Conservation (phyloP, 345 rosid genomes). For the Erucastrum elatum region DNA sequence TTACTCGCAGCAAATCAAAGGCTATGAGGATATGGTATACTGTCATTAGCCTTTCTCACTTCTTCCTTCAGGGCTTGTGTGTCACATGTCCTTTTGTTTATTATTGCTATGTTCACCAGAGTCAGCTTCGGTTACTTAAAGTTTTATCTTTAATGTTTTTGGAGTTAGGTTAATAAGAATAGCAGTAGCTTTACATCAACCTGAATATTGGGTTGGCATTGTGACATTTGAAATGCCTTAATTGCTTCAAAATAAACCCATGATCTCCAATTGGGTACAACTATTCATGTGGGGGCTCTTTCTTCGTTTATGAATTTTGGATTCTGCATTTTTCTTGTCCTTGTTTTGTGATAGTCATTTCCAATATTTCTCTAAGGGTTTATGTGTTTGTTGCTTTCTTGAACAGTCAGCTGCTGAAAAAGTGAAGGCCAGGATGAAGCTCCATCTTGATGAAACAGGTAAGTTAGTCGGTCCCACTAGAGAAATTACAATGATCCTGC, state of each 20-base stretch:
- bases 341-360: not conserved
- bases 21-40: constrained; percentile 70
- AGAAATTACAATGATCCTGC: constrained; percentile 24
- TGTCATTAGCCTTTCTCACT: not conserved
- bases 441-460: constrained; percentile 87
- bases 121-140: not conserved
- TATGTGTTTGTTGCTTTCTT: constrained; percentile 33
- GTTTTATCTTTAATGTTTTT: not conserved
- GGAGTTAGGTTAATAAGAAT: constrained; percentile 8
- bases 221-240: not conserved
- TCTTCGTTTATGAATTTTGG: constrained; percentile 9
- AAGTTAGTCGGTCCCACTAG: constrained; percentile 22
- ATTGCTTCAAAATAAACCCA: not conserved
- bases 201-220: not conserved
- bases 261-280: not conserved
- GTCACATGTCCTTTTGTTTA: not conserved
- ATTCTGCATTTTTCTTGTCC: constrained; percentile 12
- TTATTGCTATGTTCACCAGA: constrained; percentile 3
- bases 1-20: constrained; percentile 2
- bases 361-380: not conserved
- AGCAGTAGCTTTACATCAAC: constrained; percentile 2
- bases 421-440: constrained; percentile 89
- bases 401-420: constrained; percentile 72
- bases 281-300: not conserved
- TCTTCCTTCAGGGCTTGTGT: not conserved